Evolutionary conservation across 805 yeast genomes (phyloP), one percentile per base, ranked within the genome.

Genomic region (Clavispora santaluciae): DNA sequence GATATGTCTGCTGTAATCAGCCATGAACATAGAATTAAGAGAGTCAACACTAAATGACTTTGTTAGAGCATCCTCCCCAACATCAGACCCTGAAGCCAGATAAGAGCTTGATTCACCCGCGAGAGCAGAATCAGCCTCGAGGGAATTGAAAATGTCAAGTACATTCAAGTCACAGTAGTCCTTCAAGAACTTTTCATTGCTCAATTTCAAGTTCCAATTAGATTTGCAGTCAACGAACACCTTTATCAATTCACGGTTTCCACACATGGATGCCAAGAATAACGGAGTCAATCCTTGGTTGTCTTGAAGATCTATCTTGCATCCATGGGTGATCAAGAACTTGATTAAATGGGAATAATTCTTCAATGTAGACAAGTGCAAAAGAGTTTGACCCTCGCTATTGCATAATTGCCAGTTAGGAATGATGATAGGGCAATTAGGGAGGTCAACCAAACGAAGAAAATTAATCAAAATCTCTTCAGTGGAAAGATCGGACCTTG

Each of bases 361-460:
- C 55, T 83, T 80, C 43, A 86, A 59, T 9, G 89, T 75, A 1
- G 98, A 89, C 46, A 93, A 70, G 62, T 93, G 99, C 38, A 93
- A 66, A 71, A 93, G 70, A 0, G 95, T 81, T 59, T 93, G 96
- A 12, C 96, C 95, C 56, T 86, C 86, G 22, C 64, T 48, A 44
- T 90, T 93, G 53, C 89, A 79, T 49, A 89, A 71, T 21, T 87
- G 88, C 80, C 93, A 78, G 56, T 88, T 86, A 16, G 91, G 86
- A 13, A 71, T 66, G 36, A 68, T 76, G 30, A 68, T 68, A 53
- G 73, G 83, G 51, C 79, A 82, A 63, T 74, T 86, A 36, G 77
- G 86, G 46, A 78, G 62, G 45, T 82, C 83, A 22, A 87, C 76
- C 48, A 88, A 63, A 2, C 74, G 66, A 37, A 78, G 67, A 55